Base-by-base conservation (phyloP, 805 yeast genomes). In the Saccharomyces eubayanus region DNA sequence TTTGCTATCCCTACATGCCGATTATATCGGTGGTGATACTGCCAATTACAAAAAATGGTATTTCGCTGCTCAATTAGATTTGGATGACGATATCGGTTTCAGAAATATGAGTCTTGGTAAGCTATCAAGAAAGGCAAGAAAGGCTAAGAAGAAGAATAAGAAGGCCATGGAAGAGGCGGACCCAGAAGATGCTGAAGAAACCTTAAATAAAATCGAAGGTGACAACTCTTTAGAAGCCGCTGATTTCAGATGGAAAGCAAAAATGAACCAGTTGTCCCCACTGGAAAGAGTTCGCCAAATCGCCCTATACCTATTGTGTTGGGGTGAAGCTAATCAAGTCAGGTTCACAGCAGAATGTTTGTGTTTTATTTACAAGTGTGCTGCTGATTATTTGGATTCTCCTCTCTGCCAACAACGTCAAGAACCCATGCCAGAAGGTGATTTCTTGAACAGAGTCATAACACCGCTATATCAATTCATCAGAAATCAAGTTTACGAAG, bases 321-420 rank as follows among this genome's bases (percentile, higher is more conserved):
- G 95, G 95, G 95, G 95, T 76, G 95, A 87, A 75, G 91, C 94
- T 36, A 87, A 87, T 73, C 94, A 87, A 76, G 96, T 92, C 55
- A 87, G 99, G 74, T 94, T 94, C 76, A 86, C 94, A 53, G 78
- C 87, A 24, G 97, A 90, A 77, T 80, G 87, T 74, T 75, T 94
- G 58, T 89, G 97, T 80, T 94, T 87, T 80, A 84, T 94, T 67
- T 95, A 84, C 81, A 92, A 95, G 77, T 88, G 96, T 72, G 96
- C 97, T 55, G 79, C 80, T 60, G 99, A 94, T 73, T 91, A 94
- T 74, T 78, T 89, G 69, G 74, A 81, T 57, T 88, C 96, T 53
- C 95, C 96, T 52, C 84, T 87, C 66, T 90, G 97, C 74, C 95
- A 88, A 77, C 90, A 88, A 72, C 83, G 89, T 73, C 78, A 76